Conservation (phyloP, 352 stramenopile species). For the Thraustochytrium sp. region DNA sequence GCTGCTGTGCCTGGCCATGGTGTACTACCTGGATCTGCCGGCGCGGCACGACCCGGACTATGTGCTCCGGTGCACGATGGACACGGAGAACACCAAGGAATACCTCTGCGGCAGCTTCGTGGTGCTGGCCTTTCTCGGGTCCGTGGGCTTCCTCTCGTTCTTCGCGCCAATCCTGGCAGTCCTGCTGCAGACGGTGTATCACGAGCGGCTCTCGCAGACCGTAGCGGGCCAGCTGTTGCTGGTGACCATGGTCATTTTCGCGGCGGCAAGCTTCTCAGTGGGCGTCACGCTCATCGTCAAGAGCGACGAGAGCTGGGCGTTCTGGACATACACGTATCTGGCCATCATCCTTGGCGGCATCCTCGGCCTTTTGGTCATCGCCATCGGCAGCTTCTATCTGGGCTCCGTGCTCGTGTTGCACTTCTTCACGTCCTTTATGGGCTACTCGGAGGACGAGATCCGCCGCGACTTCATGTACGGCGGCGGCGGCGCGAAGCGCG, state of each 20-base stretch:
- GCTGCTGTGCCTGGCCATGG: neutral
- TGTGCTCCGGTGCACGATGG: neutral
- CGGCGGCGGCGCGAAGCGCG: neutral
- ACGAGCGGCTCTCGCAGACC: neutral
- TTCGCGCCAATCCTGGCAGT: neutral
- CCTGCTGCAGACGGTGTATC: neutral
- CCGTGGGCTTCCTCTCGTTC: neutral
- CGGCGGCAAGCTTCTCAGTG: neutral
- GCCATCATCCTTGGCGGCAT: neutral
- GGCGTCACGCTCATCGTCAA: neutral
- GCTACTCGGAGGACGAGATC: neutral
- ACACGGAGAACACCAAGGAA: neutral
- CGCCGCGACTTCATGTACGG: conserved; percentile 24
- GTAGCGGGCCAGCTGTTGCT: neutral
- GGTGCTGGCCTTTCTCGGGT: neutral
- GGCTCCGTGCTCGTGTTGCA: neutral
- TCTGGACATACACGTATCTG: neutral
- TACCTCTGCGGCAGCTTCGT: neutral
- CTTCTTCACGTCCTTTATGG: neutral
- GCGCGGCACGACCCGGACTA: neutral
- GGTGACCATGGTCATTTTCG: neutral
- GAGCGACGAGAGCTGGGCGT: neutral
- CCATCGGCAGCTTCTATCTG: neutral
- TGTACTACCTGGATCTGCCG: neutral
- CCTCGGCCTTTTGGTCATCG: neutral